A percentile compares a stretch with the other conserved stretches of the same genome.
Evolutionary conservation across 148 eudicot species (phyloP).

Genomic region (Vaccinium darrowii): DNA sequence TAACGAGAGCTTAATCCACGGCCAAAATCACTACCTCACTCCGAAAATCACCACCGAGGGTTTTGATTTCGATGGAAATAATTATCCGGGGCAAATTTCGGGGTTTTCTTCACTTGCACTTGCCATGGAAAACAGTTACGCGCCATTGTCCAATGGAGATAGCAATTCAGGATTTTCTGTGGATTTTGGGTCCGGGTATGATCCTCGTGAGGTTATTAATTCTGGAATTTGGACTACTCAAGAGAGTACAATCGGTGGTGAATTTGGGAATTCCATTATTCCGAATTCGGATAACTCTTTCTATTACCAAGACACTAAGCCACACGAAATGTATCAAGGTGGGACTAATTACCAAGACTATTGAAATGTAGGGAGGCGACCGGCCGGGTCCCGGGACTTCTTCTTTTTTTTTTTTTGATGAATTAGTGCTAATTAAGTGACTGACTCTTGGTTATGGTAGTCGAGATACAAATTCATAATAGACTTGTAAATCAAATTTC

Average conservation of each 20-base stretch:
- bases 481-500: not conserved
- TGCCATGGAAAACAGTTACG: constrained; percentile 7
- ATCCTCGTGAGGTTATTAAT: constrained; percentile 6
- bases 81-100: not conserved
- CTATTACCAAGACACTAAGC: not conserved
- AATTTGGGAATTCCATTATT: constrained; percentile 2
- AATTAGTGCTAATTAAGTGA: not conserved
- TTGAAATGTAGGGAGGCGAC: not conserved
- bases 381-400: not conserved
- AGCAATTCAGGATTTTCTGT: not conserved
- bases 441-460: not conserved
- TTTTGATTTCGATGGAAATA: not conserved
- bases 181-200: constrained; percentile 2
- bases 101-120: not conserved
- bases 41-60: not conserved
- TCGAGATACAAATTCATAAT: not conserved
- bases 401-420: not conserved
- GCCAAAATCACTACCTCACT: not conserved
- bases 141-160: not conserved
- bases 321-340: constrained; percentile 8
- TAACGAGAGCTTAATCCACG: not conserved
- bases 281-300: not conserved
- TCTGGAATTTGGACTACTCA: constrained; percentile 15
- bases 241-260: constrained; percentile 3
- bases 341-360: constrained; percentile 11